Evolutionary conservation across 345 rosid genomes (phyloP), one percentile per base, ranked within the genome.

Genomic region (Eutrema yunnanense): DNA sequence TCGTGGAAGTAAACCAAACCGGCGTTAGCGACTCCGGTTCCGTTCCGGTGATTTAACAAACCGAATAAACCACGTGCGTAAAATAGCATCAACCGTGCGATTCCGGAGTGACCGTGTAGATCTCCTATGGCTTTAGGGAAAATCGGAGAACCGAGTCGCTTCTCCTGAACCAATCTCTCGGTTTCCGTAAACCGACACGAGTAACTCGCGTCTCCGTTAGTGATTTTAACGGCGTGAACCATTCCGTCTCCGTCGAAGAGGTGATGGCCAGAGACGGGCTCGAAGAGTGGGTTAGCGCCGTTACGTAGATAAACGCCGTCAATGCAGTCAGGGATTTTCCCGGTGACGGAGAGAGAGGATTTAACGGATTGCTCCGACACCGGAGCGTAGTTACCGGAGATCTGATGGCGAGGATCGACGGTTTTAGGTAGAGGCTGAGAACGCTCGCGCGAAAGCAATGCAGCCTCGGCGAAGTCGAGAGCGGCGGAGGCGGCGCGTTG

Each of bases 201-300:
- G 63, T 94, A 94, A 76, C 96, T 89, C 1, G 83, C 96, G 6
- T 66, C 19, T 16, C 96, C 96, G 53, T 81, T 78, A 1, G 37
- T 63, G 53, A 94, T 81, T 41, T 62, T 73, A 38, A 94, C 91
- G 9, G 96, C 91, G 62, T 94, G 98, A 47, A 94, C 85, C 98
- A 94, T 94, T 22, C 98, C 98, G 63, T 94, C 98, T 3, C 98
- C 97, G 78, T 94, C 98, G 36, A 94, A 94, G 2, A 94, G 72
- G 73, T 94, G 98, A 76, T 94, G 98, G 0, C 98, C 98, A 11
- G 96, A 87, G 27, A 86, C 81, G 0, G 98, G 98, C 65, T 90
- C 85, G 66, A 86, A 87, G 12, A 89, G 82, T 12, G 98, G 98
- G 79, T 94, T 91, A 19, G 97, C 98, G 0, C 98, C 98, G 88